Evolutionary conservation across 192 early-diverging fungal genomes (phyloP).

Genomic region (Phlyctochytrium planicorne): DNA sequence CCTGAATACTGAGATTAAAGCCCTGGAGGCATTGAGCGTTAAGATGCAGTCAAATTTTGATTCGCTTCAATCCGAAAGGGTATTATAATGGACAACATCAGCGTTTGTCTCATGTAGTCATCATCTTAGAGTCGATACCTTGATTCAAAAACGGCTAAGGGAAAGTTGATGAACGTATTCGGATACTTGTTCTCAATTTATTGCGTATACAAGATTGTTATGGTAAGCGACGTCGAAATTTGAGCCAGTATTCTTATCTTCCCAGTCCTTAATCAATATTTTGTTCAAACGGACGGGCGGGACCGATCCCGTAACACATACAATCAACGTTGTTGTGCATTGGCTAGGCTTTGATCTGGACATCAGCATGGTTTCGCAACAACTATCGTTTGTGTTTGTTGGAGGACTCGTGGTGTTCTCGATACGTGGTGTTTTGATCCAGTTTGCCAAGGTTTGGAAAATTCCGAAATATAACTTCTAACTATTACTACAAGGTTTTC

Average conservation of each 20-base stretch:
- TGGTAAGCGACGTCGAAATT: constrained; percentile 40
- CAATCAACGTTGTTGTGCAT: constrained; percentile 69
- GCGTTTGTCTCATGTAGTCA: neutral
- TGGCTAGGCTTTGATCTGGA: constrained; percentile 60
- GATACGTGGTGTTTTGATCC: constrained; percentile 83
- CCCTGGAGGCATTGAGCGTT: constrained; percentile 64
- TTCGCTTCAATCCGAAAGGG: constrained; percentile 72
- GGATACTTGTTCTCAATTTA: constrained; percentile 86
- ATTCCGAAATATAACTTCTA: neutral
- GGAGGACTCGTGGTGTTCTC: constrained; percentile 86
- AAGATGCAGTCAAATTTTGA: constrained; percentile 81
- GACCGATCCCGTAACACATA: constrained; percentile 80
- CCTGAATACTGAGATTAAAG: constrained; percentile 51
- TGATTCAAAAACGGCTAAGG: constrained; percentile 68
- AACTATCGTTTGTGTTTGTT: constrained; percentile 88
- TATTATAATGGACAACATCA: constrained; percentile 14
- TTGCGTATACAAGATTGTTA: constrained; percentile 85
- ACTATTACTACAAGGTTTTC: neutral
- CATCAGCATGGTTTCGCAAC: constrained; percentile 82
- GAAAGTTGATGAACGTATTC: constrained; percentile 76
- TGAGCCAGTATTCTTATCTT: neutral
- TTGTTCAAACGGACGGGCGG: constrained; percentile 71
- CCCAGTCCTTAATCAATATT: constrained; percentile 77
- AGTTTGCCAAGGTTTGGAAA: constrained; percentile 66
- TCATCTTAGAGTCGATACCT: constrained; percentile 49